Percentiles rank a stretch among this genome's conserved stretches.
Conservation (phyloP, 1,284 basidiomycete genomes). For the Malassezia furfur region DNA sequence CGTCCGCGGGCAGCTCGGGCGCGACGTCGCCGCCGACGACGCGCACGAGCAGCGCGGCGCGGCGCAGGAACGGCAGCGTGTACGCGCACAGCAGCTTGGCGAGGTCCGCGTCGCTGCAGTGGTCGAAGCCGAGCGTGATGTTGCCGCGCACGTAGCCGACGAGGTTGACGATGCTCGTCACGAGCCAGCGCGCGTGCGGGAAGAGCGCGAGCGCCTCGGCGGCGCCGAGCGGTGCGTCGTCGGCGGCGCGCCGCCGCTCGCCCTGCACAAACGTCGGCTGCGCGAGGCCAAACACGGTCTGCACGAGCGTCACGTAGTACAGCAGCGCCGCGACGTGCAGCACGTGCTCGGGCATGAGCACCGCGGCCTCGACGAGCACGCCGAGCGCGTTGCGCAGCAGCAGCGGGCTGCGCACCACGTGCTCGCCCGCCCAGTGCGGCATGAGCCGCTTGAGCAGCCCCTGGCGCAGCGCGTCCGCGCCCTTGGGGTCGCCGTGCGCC, state of each 20-base stretch:
- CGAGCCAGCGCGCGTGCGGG: slow-evolving; percentile 43
- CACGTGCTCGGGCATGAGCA: slow-evolving; percentile 33
- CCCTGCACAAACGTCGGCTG: slow-evolving; percentile 29
- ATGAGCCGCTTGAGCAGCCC: slow-evolving; percentile 42
- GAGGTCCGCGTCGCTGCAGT: slow-evolving; percentile 50
- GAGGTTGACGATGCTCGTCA: slow-evolving; percentile 42
- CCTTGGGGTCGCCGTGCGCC: slow-evolving; percentile 15
- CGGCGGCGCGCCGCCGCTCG: not conserved
- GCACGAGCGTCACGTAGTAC: slow-evolving; percentile 45
- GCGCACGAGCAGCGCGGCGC: slow-evolving; percentile 74
- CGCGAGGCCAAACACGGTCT: slow-evolving; percentile 44
- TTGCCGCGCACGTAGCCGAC: slow-evolving; percentile 46
- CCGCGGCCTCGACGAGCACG: slow-evolving; percentile 42
- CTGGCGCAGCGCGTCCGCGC: slow-evolving; percentile 31
- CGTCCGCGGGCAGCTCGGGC: slow-evolving; percentile 4
- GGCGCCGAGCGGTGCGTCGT: not conserved
- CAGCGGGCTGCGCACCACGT: slow-evolving; percentile 37
- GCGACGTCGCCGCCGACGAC: slow-evolving; percentile 51
- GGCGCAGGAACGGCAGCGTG: slow-evolving; percentile 85
- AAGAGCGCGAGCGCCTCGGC: slow-evolving; percentile 31
- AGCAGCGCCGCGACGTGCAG: slow-evolving; percentile 42
- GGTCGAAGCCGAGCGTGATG: slow-evolving; percentile 46
- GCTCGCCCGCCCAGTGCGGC: slow-evolving; percentile 45
- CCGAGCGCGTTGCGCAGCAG: slow-evolving; percentile 42
- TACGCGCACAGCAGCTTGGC: slow-evolving; percentile 79